Evolutionary conservation across 805 yeast species (phyloP), one percentile per base, ranked within the genome.

Genomic region (Wickerhamiella dianesei): DNA sequence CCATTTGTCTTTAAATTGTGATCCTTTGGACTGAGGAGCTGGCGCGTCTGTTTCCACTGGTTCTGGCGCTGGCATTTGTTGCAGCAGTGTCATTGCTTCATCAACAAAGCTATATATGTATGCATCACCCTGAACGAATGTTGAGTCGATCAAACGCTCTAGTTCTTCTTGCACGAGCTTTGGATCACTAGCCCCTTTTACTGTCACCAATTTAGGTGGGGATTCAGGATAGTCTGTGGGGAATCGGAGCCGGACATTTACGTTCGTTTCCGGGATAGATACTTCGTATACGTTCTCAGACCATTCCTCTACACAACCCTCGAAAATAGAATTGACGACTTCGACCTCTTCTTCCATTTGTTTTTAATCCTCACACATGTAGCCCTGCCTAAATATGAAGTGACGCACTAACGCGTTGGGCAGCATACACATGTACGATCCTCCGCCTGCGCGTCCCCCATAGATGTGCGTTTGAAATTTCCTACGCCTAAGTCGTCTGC

Each of bases 241-340:
- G 56, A 92, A 82, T 21, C 82, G 75, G 50, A 89, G 60, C 53
- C 81, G 80, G n/a, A 85, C 64, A 2, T 63, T 61, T 41, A 81
- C 69, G 35, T 72, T 71, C 44, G 75, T 77, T 55, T 80, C 81
- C 45, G 77, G 76, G 0, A 95, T 86, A 0, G 76, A 63, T 21
- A 65, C 64, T 13, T 81, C 67, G 41, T 73, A 73, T 5, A 74
- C 64, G 6, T 66, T 59, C 1, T 56, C 50, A 4, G 63, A 54
- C 46, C 55, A 51, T 35, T 53, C 50, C 21, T 54, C 62, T 35
- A 77, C 60, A 37, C 76, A 69, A 14, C 72, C 82, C 1, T 95
- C 96, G 58, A 77, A 89, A 12, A 92, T 89, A 3, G 96, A 92
- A 47, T 84, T 82, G 9, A 89, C 77, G 12, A 95, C 89, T 37